Evolutionary conservation across 176 grass and related monocot genomes (phyloP).

Genomic region (Secale cereale): DNA sequence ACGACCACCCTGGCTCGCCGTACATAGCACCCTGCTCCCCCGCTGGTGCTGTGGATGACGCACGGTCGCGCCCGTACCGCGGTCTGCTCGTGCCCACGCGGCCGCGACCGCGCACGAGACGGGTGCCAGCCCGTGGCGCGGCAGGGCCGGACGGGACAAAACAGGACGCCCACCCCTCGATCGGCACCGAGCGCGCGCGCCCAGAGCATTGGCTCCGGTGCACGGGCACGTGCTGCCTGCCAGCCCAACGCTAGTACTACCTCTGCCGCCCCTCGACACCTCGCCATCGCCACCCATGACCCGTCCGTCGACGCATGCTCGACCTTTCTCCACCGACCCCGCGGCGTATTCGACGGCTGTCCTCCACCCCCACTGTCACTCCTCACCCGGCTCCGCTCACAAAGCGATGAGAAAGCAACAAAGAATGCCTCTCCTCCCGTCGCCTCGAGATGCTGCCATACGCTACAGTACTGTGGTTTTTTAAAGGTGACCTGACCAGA

Average conservation of each 20-base stretch:
- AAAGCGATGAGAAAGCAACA: not conserved
- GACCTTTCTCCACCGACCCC: not conserved
- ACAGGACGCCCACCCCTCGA: not conserved
- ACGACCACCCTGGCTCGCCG: not conserved
- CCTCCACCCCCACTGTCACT: no score
- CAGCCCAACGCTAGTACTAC: not conserved
- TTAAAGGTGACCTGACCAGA: slow-evolving; percentile 1
- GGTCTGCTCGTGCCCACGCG: not conserved
- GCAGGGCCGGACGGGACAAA: no score
- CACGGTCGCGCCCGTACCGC: not conserved
- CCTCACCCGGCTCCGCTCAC: not conserved
- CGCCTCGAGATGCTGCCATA: not conserved
- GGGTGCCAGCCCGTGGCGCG: not conserved
- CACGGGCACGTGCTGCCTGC: not conserved
- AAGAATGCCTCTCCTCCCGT: not conserved
- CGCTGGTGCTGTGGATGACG: not conserved
- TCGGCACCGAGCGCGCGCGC: not conserved
- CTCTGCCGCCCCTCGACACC: not conserved
- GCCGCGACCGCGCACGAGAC: not conserved
- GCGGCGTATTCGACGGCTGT: no score
- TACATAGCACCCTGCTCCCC: not conserved
- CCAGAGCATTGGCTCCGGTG: not conserved
- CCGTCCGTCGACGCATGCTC: no score
- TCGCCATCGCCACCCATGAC: not conserved
- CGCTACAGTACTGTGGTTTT: not conserved